These are phyloP conservation scores for Aspergillus brunneoviolaceus DNA, from an alignment of 2,329 filamentous ascomycete genomes.

Conservation along the genomic window DNA sequence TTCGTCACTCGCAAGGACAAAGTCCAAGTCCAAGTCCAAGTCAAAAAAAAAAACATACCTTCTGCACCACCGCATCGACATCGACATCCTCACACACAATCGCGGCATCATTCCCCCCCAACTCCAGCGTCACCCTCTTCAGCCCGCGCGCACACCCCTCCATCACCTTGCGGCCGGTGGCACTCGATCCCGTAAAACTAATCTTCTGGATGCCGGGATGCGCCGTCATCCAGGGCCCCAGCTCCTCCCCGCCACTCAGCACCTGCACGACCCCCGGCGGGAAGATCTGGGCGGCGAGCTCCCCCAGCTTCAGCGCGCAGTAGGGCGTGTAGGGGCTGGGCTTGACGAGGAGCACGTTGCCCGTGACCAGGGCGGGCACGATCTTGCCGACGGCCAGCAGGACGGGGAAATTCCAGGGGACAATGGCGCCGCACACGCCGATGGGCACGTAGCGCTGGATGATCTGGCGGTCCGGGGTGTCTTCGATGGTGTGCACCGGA, in stretches of 20 bases:
- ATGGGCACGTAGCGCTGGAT: slow-evolving; percentile 40
- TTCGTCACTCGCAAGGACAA: no score
- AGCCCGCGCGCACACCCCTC: slow-evolving; percentile 51
- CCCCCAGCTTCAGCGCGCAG: slow-evolving; percentile 55
- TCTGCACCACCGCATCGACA: slow-evolving; percentile 45
- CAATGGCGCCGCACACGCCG: slow-evolving; percentile 53
- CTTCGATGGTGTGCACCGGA: slow-evolving; percentile 49
- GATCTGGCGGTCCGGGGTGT: slow-evolving; percentile 42
- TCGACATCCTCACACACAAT: slow-evolving; percentile 57
- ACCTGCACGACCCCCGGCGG: slow-evolving; percentile 59
- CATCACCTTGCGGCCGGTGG: slow-evolving; percentile 53
- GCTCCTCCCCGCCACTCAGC: slow-evolving; percentile 54
- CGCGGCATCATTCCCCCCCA: slow-evolving; percentile 58
- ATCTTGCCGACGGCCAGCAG: slow-evolving; percentile 52
- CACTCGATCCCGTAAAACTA: slow-evolving; percentile 58
- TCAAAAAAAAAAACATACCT: slow-evolving; percentile 21
- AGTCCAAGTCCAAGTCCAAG: no score
- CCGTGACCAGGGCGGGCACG: slow-evolving; percentile 50
- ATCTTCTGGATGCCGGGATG: slow-evolving; percentile 59
- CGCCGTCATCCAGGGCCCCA: slow-evolving; percentile 56
- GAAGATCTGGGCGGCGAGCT: slow-evolving; percentile 51
- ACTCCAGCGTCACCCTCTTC: slow-evolving; percentile 55
- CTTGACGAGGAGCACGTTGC: slow-evolving; percentile 56
- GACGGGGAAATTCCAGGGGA: slow-evolving; percentile 59
- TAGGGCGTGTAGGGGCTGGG: slow-evolving; percentile 55